phyloP scores from a whole-genome alignment of 176 grass and related monocot species.

The Aegilops tauschii region DNA sequence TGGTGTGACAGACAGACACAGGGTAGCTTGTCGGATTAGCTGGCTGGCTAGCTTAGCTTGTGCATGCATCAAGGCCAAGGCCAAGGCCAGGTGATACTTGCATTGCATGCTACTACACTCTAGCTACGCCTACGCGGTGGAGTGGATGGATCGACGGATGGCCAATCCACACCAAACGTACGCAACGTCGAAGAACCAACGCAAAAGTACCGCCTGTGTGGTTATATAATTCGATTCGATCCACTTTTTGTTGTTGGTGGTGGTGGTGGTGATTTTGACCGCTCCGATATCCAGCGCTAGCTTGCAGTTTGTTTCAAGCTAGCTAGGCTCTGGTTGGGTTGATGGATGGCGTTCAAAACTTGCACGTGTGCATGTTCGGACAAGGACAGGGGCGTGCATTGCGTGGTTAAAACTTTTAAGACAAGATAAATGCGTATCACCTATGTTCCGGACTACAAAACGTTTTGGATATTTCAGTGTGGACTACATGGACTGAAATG shows the following conservation, averaged over 20 bases:
- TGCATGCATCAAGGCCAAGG: background rate
- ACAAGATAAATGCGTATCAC: too few species aligned
- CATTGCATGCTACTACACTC: conserved; percentile 56
- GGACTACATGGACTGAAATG: too few species aligned
- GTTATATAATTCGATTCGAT: background rate
- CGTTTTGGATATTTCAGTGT: too few species aligned
- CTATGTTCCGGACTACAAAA: too few species aligned
- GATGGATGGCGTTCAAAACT: background rate
- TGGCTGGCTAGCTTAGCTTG: conserved; percentile 10
- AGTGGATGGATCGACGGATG: background rate
- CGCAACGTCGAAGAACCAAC: background rate
- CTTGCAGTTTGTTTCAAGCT: background rate
- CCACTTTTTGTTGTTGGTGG: background rate
- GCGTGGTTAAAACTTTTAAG: background rate
- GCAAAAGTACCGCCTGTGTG: background rate
- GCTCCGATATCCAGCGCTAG: background rate
- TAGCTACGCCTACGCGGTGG: background rate
- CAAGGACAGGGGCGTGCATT: too few species aligned
- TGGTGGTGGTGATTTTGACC: conserved; percentile 23
- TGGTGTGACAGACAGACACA: conserved; percentile 19
- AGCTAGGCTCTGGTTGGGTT: background rate
- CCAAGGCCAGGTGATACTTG: conserved; percentile 28
- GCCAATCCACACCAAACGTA: conserved; percentile 16
- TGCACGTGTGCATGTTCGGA: background rate
- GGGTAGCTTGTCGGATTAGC: background rate